Percentiles rank a stretch among this genome's conserved stretches.
These are phyloP conservation scores for Colletotrichum sidae DNA, from an alignment of 2,329 filamentous ascomycete genomes.

Conservation along the genomic window DNA sequence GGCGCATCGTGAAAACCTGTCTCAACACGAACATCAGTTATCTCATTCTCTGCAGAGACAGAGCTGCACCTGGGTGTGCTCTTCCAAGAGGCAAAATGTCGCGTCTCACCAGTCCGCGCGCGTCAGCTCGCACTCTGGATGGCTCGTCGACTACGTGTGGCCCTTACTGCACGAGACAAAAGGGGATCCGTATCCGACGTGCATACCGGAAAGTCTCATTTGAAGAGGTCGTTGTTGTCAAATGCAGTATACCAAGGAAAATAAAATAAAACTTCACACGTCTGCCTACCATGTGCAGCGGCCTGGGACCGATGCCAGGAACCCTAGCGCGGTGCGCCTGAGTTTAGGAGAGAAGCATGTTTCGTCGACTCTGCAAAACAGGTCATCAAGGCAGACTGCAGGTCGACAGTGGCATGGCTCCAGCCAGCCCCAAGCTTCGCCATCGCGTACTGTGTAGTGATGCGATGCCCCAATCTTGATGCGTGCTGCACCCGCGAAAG, in stretches of 20 bases:
- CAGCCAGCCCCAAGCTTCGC: not conserved
- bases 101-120: too few relatives aligned
- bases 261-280: too few relatives aligned
- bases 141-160: too few relatives aligned
- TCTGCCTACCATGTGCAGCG: not conserved
- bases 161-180: conserved; percentile 4
- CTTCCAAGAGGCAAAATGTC: too few relatives aligned
- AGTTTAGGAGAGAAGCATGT: conserved; percentile 14
- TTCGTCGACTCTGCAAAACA: conserved; percentile 7
- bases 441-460: not conserved
- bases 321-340: conserved; percentile 7
- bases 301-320: conserved; percentile 4
- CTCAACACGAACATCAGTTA: too few relatives aligned
- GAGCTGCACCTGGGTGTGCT: too few relatives aligned
- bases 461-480: conserved; percentile 5
- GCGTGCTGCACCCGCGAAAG: not conserved
- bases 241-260: too few relatives aligned
- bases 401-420: conserved; percentile 20
- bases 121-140: too few relatives aligned
- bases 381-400: conserved; percentile 22
- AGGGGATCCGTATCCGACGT: too few relatives aligned
- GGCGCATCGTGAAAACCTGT: too few relatives aligned
- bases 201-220: conserved; percentile 18
- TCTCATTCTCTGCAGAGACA: too few relatives aligned
- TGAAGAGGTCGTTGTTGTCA: not conserved